phyloP scores from a whole-genome alignment of 1,139 yeast genomes.

The Suhomyces atakaporum region DNA sequence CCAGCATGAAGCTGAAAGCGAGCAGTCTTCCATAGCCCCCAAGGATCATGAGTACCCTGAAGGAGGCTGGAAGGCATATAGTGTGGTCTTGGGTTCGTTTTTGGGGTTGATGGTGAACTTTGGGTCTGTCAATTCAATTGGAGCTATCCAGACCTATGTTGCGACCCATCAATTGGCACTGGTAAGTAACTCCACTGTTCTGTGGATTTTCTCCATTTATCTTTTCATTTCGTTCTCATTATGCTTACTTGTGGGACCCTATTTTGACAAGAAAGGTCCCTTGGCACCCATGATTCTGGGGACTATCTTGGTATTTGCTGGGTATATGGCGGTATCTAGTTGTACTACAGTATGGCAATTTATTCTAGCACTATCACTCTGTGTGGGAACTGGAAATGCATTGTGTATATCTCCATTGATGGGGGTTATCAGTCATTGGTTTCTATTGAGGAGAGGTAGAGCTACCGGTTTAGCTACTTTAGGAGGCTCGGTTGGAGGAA shows the following conservation, averaged over 20 bases:
- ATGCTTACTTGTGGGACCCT: slow-evolving; percentile 39
- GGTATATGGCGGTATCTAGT: slow-evolving; percentile 37
- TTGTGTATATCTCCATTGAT: slow-evolving; percentile 39
- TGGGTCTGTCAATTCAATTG: slow-evolving; percentile 37
- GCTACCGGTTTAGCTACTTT: slow-evolving; percentile 41
- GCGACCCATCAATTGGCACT: slow-evolving; percentile 33
- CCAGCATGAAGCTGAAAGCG: neutral
- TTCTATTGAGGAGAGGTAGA: slow-evolving; percentile 33
- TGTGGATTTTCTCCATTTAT: slow-evolving; percentile 45
- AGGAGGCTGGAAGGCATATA: slow-evolving; percentile 35
- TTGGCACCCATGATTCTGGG: slow-evolving; percentile 29
- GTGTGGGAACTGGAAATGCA: slow-evolving; percentile 39
- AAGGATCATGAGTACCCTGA: slow-evolving; percentile 20
- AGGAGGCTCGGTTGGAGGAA: slow-evolving; percentile 45
- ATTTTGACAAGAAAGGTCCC: slow-evolving; percentile 39
- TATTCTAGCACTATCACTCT: slow-evolving; percentile 34
- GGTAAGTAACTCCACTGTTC: slow-evolving; percentile 20
- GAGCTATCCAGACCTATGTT: slow-evolving; percentile 39
- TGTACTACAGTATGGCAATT: slow-evolving; percentile 36
- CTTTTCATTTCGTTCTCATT: slow-evolving; percentile 32
- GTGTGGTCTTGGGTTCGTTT: slow-evolving; percentile 38
- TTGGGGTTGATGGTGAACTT: slow-evolving; percentile 34
- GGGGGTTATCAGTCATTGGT: slow-evolving; percentile 45
- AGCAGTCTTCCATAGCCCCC: neutral
- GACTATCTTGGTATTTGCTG: slow-evolving; percentile 30